A percentile compares a stretch with the other conserved stretches of the same genome.
Evolutionary conservation across 345 rosid genomes (phyloP).

Genomic region (Citrus mangshanensis): DNA sequence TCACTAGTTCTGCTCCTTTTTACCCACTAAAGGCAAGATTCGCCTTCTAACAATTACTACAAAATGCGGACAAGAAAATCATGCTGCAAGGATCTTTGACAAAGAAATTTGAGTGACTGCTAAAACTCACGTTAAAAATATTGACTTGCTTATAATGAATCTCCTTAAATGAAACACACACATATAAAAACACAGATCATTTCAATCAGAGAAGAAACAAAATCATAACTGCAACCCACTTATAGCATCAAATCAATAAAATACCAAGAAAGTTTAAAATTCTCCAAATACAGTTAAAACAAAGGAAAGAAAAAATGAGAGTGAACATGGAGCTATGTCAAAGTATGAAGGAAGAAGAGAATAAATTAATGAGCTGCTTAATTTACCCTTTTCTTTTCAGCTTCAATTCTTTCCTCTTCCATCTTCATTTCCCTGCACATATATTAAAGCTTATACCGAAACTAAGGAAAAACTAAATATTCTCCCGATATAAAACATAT

Average conservation of each 20-base stretch:
- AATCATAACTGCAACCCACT: slow-evolving; percentile 1
- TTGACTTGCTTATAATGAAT: not conserved
- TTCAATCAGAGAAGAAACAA: not conserved
- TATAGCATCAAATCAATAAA: slow-evolving; percentile 1
- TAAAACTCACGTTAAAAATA: not conserved
- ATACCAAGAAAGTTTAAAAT: not conserved
- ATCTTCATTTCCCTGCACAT: slow-evolving; percentile 67
- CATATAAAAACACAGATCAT: not conserved
- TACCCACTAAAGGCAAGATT: not conserved
- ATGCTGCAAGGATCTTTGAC: not conserved
- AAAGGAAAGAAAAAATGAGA: too few relatives aligned
- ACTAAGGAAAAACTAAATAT: not conserved
- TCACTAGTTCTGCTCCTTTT: not conserved
- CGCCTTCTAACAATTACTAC: not conserved
- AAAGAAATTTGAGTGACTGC: not conserved
- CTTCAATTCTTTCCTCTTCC: slow-evolving; percentile 88
- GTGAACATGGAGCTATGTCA: too few relatives aligned
- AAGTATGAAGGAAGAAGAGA: not conserved
- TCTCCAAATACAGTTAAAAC: not conserved
- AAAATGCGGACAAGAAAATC: not conserved
- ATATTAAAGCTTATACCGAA: not conserved
- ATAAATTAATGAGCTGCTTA: not conserved
- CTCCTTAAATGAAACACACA: not conserved
- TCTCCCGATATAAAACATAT: not conserved
- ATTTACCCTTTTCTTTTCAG: slow-evolving; percentile 86